Base-by-base conservation (phyloP, 2,329 filamentous ascomycete species). In the Aureobasidium melanogenum region DNA sequence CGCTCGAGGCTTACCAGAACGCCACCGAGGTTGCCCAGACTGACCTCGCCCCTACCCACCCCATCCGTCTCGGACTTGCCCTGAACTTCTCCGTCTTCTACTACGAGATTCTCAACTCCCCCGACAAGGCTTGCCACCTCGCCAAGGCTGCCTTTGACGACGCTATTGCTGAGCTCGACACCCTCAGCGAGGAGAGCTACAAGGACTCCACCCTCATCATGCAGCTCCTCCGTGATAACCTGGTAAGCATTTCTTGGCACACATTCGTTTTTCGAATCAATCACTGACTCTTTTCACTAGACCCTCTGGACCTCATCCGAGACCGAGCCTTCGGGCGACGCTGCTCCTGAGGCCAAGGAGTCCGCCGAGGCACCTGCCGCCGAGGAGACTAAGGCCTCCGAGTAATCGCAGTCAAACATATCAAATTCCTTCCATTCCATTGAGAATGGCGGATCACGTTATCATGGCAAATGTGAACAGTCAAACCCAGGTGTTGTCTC, bases 271-370 rank as follows among this genome's bases (percentile, higher is more conserved):
- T n/a, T 14, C 5, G 15, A 12, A 15, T 8, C 3, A 56, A 46
- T 22, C 39, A 9, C 56, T 58, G 55, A 76, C 78, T 48, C 15
- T 68, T 30, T 54, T 61, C 5, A 61, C 48, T 69, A 97, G 92
- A 97, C 94, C 68, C 91, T 97, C 78, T 97, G 94, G 94, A 97
- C 94, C 73, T 97, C 93, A 64, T 97, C 93, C 69, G 94, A 97
- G 85, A 90, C 92, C 67, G 94, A 97, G 83, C 85, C 89, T 71
- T 80, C 88, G 68, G 81, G 83, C 66, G 78, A 79, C 67, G 59
- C 67, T 46, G 66, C 69, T 51, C 71, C 56, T 28, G 75, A 79
- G 63, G 76, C 84, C 63, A 77, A 79, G 66, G 77, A 84, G 67
- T 72, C 80, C 64, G 79, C 80, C 69, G 73, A 76, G 62, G 78